Evolutionary conservation across 805 yeast species (phyloP), one percentile per base, ranked within the genome.

Genomic region (Kodamaea sagamina): DNA sequence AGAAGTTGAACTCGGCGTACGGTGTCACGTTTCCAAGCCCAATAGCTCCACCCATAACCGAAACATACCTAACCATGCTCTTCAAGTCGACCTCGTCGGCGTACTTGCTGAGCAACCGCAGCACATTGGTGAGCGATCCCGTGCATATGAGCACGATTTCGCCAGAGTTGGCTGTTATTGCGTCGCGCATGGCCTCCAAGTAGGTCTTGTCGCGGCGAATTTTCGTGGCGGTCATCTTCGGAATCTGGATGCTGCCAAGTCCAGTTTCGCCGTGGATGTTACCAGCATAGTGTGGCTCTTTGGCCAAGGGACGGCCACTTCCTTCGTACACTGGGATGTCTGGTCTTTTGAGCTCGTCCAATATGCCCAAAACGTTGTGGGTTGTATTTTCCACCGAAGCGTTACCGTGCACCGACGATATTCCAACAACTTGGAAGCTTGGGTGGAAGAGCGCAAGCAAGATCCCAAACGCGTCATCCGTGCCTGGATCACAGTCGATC

Each of bases 401-500:
- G 51, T 84, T 84, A 1, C 95, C 95, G 55, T 80, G 83, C 16
- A 82, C 84, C 0, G 92, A 81, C 22, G 89, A 80, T n/a, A 86
- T 72, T 2, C 93, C 95, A 3, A 81, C 51, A 7, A 86, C 61
- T 11, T 77, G 60, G 62, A 79, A 77, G 18, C 72, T 63, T 0
- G 88, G 86, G 49, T 81, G 76, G 54, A 75, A 78, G 6, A 78
- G 67, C 0, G 87, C 79, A 18, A 89, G 50, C 7, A 86, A 64
- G 6, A 89, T 70, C 3, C 93, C 96, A 35, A 86, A 75, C 1
- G 86, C 83, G 54, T 89, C 97, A 57, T 89, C 96, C 55, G 85
- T 93, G 1, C 96, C 96, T 0, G 96, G 95, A 57, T 89, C 96
- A 61, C 96, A 89, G 63, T 89, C 96, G 9, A 89, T 62, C 96